These are phyloP conservation scores for Claviceps fusiformis DNA, from an alignment of 2,329 filamentous ascomycete genomes.

Conservation along the genomic window DNA sequence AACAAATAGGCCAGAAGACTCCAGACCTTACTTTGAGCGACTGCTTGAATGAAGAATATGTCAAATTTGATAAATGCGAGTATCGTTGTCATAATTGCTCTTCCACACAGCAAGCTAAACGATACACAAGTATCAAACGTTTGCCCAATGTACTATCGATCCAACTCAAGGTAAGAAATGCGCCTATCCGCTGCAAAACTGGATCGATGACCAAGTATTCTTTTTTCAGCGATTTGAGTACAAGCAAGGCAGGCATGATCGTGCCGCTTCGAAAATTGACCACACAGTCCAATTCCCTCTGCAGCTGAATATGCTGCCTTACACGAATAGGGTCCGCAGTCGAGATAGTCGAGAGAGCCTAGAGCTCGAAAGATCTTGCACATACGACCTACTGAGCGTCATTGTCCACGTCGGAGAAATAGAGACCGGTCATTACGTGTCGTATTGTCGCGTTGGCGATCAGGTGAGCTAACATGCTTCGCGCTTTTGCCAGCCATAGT, in stretches of 20 bases:
- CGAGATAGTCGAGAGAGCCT: slow-evolving; percentile 38
- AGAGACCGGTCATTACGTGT: slow-evolving; percentile 83
- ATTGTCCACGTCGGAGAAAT: slow-evolving; percentile 90
- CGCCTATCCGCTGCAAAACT: neutral
- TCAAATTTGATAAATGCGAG: slow-evolving; percentile 73
- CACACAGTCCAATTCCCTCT: slow-evolving; percentile 76
- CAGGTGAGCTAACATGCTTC: slow-evolving; percentile 26
- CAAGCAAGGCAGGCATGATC: slow-evolving; percentile 47
- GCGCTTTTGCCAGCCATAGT: slow-evolving; percentile 5
- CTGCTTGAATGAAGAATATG: slow-evolving; percentile 77
- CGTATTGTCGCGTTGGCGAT: slow-evolving; percentile 72
- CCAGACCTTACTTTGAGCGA: slow-evolving; percentile 42
- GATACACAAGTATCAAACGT: slow-evolving; percentile 72
- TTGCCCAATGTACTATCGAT: slow-evolving; percentile 83
- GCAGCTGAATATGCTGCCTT: slow-evolving; percentile 79
- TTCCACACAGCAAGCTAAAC: slow-evolving; percentile 62
- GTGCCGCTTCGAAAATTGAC: slow-evolving; percentile 73
- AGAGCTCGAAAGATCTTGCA: slow-evolving; percentile 50
- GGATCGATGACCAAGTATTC: neutral
- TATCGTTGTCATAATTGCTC: slow-evolving; percentile 78
- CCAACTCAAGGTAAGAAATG: slow-evolving; percentile 62
- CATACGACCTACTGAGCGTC: slow-evolving; percentile 79
- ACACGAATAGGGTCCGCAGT: slow-evolving; percentile 54
- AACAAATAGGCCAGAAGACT: slow-evolving; percentile 36
- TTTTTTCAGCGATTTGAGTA: slow-evolving; percentile 54